These are phyloP conservation scores for Perkinsela sp. DNA, from an alignment of 208 protist genomes.

Conservation along the genomic window DNA sequence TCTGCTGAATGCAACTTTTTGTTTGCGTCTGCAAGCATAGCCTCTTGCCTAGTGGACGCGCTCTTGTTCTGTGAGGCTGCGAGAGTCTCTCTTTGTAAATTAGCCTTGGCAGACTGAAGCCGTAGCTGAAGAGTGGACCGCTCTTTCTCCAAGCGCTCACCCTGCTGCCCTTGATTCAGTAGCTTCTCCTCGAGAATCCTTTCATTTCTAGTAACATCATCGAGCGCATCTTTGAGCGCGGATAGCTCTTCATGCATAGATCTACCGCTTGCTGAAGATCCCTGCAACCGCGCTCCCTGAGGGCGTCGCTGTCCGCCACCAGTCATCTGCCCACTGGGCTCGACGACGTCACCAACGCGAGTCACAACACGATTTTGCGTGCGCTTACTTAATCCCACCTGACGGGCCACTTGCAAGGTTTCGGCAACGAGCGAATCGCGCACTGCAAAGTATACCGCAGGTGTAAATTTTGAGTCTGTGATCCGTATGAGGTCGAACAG, in stretches of 20 bases:
- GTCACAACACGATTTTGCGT: slow-evolving; percentile 79
- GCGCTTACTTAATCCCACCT: slow-evolving; percentile 30
- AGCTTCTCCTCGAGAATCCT: slow-evolving; percentile 19
- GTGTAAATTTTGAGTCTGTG: slow-evolving; percentile 41
- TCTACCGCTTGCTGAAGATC: slow-evolving; percentile 36
- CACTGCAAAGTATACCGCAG: slow-evolving; percentile 85
- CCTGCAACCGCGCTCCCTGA: slow-evolving; percentile 49
- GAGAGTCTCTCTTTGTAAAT: too few species aligned
- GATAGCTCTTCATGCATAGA: slow-evolving; percentile 28
- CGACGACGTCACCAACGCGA: slow-evolving; percentile 80
- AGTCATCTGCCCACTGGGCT: slow-evolving; percentile 86
- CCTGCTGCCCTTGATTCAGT: slow-evolving; percentile 23
- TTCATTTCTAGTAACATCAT: slow-evolving; percentile 33
- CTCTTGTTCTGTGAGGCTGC: too few species aligned
- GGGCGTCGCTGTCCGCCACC: slow-evolving; percentile 69
- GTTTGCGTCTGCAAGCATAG: too few species aligned
- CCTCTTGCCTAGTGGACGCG: too few species aligned
- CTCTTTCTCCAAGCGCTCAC: slow-evolving; percentile 15
- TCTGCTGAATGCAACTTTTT: too few species aligned
- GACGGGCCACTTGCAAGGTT: slow-evolving; percentile 57
- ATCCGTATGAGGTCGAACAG: slow-evolving; percentile 78
- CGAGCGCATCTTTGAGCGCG: slow-evolving; percentile 27
- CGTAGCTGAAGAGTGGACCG: not conserved
- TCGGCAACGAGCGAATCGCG: slow-evolving; percentile 84
- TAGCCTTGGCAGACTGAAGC: not conserved